A percentile compares a stretch with the other conserved stretches of the same genome.
Conservation (phyloP, 1,284 basidiomycete species). For the Austroboletus novae-zelandiae region DNA sequence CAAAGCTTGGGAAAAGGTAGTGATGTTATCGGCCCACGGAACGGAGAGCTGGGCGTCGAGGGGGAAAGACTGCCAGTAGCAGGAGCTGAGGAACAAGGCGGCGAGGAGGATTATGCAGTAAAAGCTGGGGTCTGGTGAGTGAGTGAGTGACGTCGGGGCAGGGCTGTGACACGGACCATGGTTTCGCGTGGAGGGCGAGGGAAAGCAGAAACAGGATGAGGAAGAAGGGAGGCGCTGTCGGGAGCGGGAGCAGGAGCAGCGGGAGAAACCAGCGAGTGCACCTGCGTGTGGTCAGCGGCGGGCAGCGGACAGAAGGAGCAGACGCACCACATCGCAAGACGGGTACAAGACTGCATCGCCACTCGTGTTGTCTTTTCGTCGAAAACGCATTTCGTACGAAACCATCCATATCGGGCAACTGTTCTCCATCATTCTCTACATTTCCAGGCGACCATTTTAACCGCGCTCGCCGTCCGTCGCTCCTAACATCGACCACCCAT, state of each 20-base stretch:
- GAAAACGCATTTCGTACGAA: not conserved
- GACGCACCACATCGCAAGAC: constrained; percentile 23
- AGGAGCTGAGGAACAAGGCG: constrained; percentile 77
- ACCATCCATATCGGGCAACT: constrained; percentile 25
- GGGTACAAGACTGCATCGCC: not conserved
- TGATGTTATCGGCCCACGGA: constrained; percentile 66
- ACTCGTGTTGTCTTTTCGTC: not conserved
- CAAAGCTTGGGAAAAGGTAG: constrained; percentile 65
- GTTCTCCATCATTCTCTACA: constrained; percentile 39
- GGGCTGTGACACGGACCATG: constrained; percentile 54
- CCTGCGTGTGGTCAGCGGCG: constrained; percentile 42
- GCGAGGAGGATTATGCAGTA: constrained; percentile 79
- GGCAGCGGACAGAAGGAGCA: too few relatives aligned
- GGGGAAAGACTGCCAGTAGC: constrained; percentile 80
- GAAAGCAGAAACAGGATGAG: constrained; percentile 71
- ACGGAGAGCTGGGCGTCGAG: constrained; percentile 55
- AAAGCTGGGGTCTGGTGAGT: constrained; percentile 47
- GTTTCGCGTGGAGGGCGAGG: constrained; percentile 71
- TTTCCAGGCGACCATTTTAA: constrained; percentile 29
- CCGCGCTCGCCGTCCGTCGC: constrained; percentile 2
- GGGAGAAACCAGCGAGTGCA: constrained; percentile 83
- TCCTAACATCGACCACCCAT: constrained; percentile 35
- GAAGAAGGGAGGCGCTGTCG: constrained; percentile 74
- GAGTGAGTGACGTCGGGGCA: constrained; percentile 5
- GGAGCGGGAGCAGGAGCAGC: constrained; percentile 70